These are phyloP conservation scores for Aspergillus mulundensis DNA, from an alignment of 495 filamentous ascomycete species.

Conservation along the genomic window DNA sequence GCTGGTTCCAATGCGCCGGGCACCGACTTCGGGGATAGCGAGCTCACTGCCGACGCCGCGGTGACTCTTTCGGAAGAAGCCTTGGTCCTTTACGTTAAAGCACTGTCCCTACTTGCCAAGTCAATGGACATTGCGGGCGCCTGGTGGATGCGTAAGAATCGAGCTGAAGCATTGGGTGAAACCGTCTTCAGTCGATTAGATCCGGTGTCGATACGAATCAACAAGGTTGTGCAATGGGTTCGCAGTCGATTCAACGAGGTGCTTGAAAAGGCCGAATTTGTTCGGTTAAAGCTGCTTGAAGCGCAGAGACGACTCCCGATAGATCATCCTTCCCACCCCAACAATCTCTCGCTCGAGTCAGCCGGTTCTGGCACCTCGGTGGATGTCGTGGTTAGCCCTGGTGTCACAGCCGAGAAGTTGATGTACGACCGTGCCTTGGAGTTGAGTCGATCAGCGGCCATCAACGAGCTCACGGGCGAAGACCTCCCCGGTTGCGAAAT, in stretches of 20 bases:
- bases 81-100: slow-evolving; percentile 92
- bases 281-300: slow-evolving; percentile 79
- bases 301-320: slow-evolving; percentile 78
- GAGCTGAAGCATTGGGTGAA: slow-evolving; percentile 56
- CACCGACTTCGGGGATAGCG: slow-evolving; percentile 32
- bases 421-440: slow-evolving; percentile 98
- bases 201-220: slow-evolving; percentile 69
- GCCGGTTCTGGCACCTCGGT: slow-evolving; percentile 50
- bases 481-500: slow-evolving; percentile 87
- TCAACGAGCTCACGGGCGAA: slow-evolving; percentile 89
- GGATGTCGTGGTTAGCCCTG: slow-evolving; percentile 64
- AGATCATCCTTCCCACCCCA: slow-evolving; percentile 82
- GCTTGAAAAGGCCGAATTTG: slow-evolving; percentile 89
- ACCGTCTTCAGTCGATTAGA: slow-evolving; percentile 36
- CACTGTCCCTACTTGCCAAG: slow-evolving; percentile 78
- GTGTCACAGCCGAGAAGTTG: slow-evolving; percentile 88
- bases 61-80: slow-evolving; percentile 91
- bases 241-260: slow-evolving; percentile 93
- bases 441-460: slow-evolving; percentile 90
- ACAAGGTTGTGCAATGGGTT: slow-evolving; percentile 92
- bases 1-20: slow-evolving; percentile 32
- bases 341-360: slow-evolving; percentile 59
- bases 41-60: slow-evolving; percentile 76
- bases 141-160: slow-evolving; percentile 83
- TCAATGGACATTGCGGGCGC: slow-evolving; percentile 94